phyloP scores from a whole-genome alignment of 768 basidiomycete genomes.

The Hortiboletus campestris region DNA sequence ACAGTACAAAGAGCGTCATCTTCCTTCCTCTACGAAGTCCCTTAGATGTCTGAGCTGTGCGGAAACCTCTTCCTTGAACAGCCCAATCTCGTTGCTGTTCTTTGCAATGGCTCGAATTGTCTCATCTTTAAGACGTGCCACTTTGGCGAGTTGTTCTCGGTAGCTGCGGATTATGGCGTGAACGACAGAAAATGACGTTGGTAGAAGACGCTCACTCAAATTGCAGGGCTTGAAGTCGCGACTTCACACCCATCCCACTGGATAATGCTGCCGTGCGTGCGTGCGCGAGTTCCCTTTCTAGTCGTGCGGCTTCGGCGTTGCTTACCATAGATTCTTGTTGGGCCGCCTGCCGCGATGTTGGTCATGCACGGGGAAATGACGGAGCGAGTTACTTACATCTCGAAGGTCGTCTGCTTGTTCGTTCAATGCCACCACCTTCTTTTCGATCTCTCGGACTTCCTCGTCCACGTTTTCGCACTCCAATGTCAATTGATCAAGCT shows the following conservation, averaged over 20 bases:
- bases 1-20: conserved; percentile 13
- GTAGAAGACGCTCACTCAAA: conserved; percentile 55
- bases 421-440: conserved; percentile 64
- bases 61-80: conserved; percentile 79
- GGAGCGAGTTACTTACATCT: conserved; percentile 52
- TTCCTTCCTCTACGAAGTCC: conserved; percentile 61
- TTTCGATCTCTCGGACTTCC: conserved; percentile 70
- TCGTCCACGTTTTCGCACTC: conserved; percentile 83
- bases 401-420: conserved; percentile 80
- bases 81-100: conserved; percentile 79
- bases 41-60: conserved; percentile 65
- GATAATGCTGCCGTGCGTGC: conserved; percentile 75
- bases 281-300: conserved; percentile 71
- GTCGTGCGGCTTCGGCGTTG: conserved; percentile 59
- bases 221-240: conserved; percentile 70
- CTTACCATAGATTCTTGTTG: conserved; percentile 73
- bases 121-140: conserved; percentile 71
- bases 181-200: background rate
- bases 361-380: background rate
- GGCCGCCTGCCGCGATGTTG: conserved; percentile 50
- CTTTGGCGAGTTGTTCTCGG: conserved; percentile 75
- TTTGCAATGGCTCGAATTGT: conserved; percentile 79
- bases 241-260: conserved; percentile 81
- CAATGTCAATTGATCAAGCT: conserved; percentile 71
- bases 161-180: conserved; percentile 46